Evolutionary conservation across 345 rosid species (phyloP).

Genomic region (Nephelium lappaceum): DNA sequence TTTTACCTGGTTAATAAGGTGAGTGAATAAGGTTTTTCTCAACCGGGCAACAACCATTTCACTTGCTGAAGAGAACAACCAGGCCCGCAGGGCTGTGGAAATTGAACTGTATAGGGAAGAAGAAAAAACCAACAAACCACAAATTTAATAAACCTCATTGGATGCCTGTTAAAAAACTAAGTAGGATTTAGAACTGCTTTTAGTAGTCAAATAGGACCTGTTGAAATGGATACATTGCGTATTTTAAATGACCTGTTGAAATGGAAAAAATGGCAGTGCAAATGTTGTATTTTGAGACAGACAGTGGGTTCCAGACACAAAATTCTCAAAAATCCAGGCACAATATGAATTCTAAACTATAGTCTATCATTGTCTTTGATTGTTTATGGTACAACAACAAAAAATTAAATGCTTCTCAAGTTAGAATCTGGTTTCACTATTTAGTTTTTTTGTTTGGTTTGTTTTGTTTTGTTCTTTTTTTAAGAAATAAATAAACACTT

Average conservation of each 20-base stretch:
- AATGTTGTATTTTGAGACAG: not conserved
- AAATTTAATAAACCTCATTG: not conserved
- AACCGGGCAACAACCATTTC: conserved; percentile 71
- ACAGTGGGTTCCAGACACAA: not conserved
- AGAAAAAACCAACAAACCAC: not conserved
- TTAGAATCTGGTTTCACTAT: no score
- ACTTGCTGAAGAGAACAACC: conserved; percentile 64
- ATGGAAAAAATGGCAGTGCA: not conserved
- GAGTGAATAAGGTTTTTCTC: conserved; percentile 56
- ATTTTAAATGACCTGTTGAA: not conserved
- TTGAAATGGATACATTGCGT: not conserved
- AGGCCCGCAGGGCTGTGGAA: conserved; percentile 58
- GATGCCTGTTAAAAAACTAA: not conserved
- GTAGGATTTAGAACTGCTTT: not conserved
- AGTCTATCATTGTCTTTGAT: no score
- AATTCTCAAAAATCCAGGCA: not conserved
- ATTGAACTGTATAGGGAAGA: conserved; percentile 40
- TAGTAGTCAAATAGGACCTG: not conserved
- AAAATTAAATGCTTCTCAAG: no score
- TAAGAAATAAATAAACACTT: no score
- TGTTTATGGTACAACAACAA: no score
- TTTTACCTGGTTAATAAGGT: conserved; percentile 58
- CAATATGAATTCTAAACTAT: not conserved
- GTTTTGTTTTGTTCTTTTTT: no score
- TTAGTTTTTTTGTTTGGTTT: no score